phyloP scores from a whole-genome alignment of 2,329 filamentous ascomycete species.

The Stachybotrys chartarum region DNA sequence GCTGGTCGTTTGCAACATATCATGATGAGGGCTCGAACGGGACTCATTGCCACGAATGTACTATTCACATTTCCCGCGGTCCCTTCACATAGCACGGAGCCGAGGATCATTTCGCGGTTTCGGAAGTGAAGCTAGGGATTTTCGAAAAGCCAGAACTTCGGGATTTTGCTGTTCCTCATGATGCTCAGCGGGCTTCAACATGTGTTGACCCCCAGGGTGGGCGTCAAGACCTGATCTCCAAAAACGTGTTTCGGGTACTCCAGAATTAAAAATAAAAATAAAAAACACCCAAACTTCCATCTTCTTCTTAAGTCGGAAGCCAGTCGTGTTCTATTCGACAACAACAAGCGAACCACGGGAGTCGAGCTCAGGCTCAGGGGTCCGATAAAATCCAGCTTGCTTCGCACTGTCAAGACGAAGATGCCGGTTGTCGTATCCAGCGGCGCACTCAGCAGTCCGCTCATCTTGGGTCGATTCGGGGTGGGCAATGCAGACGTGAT shows the following conservation, averaged over 20 bases:
- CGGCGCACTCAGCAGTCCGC: constrained; percentile 42
- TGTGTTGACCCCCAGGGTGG: background rate
- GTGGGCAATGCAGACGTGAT: constrained; percentile 43
- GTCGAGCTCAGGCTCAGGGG: background rate
- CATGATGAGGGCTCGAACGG: background rate
- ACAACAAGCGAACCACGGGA: constrained; percentile 4
- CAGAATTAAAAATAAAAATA: background rate
- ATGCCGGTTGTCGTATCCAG: constrained; percentile 13
- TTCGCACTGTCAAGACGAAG: background rate
- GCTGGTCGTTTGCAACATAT: background rate
- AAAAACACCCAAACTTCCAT: background rate
- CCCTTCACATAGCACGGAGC: background rate
- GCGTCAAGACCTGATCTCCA: background rate
- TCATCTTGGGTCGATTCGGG: constrained; percentile 53
- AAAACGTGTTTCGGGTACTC: background rate
- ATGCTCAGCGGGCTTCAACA: background rate
- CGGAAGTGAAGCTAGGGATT: background rate
- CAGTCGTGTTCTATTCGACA: background rate
- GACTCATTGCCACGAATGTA: background rate
- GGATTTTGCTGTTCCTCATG: background rate
- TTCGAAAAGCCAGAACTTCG: background rate
- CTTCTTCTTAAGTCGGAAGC: background rate
- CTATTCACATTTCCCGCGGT: background rate
- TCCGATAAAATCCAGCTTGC: background rate
- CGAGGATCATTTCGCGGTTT: background rate